Evolutionary conservation across 805 yeast species (phyloP), one percentile per base, ranked within the genome.

Genomic region (Lipomyces lipofer): DNA sequence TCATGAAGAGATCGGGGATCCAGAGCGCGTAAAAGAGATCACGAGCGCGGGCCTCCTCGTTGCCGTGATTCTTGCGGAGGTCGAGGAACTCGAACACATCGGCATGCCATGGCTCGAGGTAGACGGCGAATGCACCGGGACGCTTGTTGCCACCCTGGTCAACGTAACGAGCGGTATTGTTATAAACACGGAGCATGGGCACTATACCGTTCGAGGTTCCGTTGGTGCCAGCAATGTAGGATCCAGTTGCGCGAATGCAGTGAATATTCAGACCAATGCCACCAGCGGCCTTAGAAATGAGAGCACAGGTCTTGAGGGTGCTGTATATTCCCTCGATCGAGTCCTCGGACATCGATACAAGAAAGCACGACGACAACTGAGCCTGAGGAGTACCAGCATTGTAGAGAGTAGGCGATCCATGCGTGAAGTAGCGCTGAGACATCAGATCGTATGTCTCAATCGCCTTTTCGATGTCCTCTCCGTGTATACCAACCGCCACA

Each of bases 141-240:
- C 99, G 78, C 72, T 91, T 91, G 74, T 92, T 92, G 52, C 98
- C 98, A 59, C 99, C 99, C 77, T 92, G 99, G 66, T 92, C 98
- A 39, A 92, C 98, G 67, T 91, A 92, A 64, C 97, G 81, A 17
- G 99, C 98, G 24, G 98, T 90, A 73, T 89, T 86, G 75, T 92
- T 92, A 75, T 84, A 92, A 8, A 92, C 98, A 64, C 96, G 82
- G 25, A 92, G 75, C 97, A 92, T 90, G n/a, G 99, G 99, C 39
- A 91, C 85, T 46, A 92, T 73, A 35, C 99, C 99, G 64, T 84
- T 88, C 1, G 97, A 89, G 9, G 87, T 82, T 50, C 98, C 99
- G 68, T 88, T 88, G 6, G 97, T 84, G 52, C 96, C 95, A 24
- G 95, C 85, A 63, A 92, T 90, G 69, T 85, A 84, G 1, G 96